Conservation (phyloP, 352 stramenopile species). For the Pythium vanterpoolii region DNA sequence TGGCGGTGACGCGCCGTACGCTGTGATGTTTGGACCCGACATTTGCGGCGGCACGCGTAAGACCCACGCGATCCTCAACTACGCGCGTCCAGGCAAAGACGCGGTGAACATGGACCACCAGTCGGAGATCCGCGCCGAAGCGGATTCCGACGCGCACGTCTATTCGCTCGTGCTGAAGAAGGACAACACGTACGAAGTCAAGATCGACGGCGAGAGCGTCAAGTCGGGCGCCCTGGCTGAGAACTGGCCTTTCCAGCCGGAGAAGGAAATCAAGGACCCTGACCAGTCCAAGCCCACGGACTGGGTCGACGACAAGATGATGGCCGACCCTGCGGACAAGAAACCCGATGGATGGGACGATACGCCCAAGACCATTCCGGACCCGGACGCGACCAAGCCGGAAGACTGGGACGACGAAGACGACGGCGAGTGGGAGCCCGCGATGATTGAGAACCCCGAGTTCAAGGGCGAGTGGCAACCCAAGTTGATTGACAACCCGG, state of each 20-base stretch:
- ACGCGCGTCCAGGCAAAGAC: slow-evolving; percentile 94
- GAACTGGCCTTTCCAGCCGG: slow-evolving; percentile 95
- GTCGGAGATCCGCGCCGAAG: slow-evolving; percentile 73
- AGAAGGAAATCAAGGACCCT: slow-evolving; percentile 97
- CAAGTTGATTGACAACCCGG: slow-evolving; percentile 98
- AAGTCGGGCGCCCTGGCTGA: slow-evolving; percentile 90
- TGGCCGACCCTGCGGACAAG: slow-evolving; percentile 92
- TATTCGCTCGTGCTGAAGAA: slow-evolving; percentile 97
- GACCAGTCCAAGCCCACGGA: slow-evolving; percentile 95
- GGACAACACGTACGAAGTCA: slow-evolving; percentile 97
- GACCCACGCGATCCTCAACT: slow-evolving; percentile 99
- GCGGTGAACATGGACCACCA: slow-evolving; percentile 91
- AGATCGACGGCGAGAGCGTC: slow-evolving; percentile 96
- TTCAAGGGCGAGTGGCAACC: slow-evolving; percentile 99
- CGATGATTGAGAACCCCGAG: slow-evolving; percentile 95
- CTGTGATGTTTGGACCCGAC: slow-evolving; percentile 99
- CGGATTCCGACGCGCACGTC: slow-evolving; percentile 91
- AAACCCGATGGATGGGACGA: slow-evolving; percentile 98
- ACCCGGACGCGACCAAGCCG: slow-evolving; percentile 96
- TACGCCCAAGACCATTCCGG: slow-evolving; percentile 94
- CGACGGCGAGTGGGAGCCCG: slow-evolving; percentile 97
- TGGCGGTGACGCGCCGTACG: slow-evolving; percentile 93
- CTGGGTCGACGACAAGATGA: slow-evolving; percentile 96
- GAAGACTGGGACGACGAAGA: slow-evolving; percentile 99
- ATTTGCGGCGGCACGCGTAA: slow-evolving; percentile 96